Evolutionary conservation across 2,329 filamentous ascomycete species (phyloP).

Genomic region (Paecilomyces sp.): DNA sequence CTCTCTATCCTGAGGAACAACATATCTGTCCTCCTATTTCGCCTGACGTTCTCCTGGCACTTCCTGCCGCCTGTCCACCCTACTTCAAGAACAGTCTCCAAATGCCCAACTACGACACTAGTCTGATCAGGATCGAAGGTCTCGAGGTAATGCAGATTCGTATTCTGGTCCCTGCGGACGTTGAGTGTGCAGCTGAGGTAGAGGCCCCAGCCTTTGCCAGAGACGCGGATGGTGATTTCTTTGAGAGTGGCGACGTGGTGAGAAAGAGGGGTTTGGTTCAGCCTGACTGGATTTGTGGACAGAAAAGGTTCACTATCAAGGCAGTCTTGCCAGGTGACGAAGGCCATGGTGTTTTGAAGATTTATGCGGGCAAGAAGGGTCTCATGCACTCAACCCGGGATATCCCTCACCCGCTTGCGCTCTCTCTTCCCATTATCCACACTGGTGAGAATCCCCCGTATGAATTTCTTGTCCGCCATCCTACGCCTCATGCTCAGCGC

Average conservation of each 20-base stretch:
- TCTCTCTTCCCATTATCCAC: slow-evolving; percentile 84
- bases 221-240: slow-evolving; percentile 84
- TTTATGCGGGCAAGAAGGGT: slow-evolving; percentile 90
- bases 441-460: slow-evolving; percentile 89
- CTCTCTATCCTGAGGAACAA: slow-evolving; percentile 78
- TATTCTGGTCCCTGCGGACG: slow-evolving; percentile 77
- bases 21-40: slow-evolving; percentile 86
- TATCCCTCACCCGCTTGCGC: slow-evolving; percentile 84
- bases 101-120: slow-evolving; percentile 86
- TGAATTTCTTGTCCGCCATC: slow-evolving; percentile 86
- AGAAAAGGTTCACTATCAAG: slow-evolving; percentile 91
- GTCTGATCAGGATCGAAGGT: slow-evolving; percentile 75
- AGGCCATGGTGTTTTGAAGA: slow-evolving; percentile 75
- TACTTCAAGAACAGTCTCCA: slow-evolving; percentile 79
- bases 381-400: slow-evolving; percentile 97
- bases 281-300: slow-evolving; percentile 79
- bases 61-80: slow-evolving; percentile 77
- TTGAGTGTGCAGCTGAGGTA: slow-evolving; percentile 88
- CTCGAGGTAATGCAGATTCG: slow-evolving; percentile 89
- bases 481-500: slow-evolving; percentile 92
- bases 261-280: slow-evolving; percentile 84
- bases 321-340: slow-evolving; percentile 87
- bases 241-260: slow-evolving; percentile 82
- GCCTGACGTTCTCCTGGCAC: slow-evolving; percentile 74
- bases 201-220: slow-evolving; percentile 73